Evolutionary conservation across 2,329 filamentous ascomycete species (phyloP).

Genomic region (Aspergillus awamori): DNA sequence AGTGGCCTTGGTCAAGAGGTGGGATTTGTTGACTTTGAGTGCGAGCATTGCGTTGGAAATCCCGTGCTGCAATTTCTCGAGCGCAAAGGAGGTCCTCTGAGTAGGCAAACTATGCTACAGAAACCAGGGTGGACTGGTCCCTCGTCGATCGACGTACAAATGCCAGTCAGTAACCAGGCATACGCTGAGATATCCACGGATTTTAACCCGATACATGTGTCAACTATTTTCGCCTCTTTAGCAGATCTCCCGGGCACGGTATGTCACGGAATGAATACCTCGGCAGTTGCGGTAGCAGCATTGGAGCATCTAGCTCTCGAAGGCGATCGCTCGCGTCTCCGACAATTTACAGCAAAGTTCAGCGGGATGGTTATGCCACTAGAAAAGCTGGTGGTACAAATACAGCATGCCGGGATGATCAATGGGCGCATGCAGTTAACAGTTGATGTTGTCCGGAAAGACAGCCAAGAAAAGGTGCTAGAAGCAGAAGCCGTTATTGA

Average conservation of each 20-base stretch:
- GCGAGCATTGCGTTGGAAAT: conserved; percentile 16
- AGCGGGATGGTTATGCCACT: conserved; percentile 96
- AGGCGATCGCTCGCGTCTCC: conserved; percentile 80
- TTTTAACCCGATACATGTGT: conserved; percentile 97
- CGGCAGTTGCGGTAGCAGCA: conserved; percentile 87
- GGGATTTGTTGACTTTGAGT: conserved; percentile 13
- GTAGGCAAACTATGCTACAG: conserved; percentile 2
- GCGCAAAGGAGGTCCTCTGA: conserved; percentile 13
- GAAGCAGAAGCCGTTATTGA: conserved; percentile 93
- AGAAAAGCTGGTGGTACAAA: conserved; percentile 85
- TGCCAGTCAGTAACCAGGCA: conserved; percentile 89
- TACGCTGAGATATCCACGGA: conserved; percentile 95
- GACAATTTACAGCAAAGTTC: conserved; percentile 89
- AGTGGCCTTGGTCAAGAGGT: conserved; percentile 3
- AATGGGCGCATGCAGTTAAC: conserved; percentile 97
- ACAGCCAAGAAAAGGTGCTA: conserved; percentile 89
- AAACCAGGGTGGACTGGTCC: conserved; percentile 15
- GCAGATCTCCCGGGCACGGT: conserved; percentile 92
- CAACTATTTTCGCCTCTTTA: conserved; percentile 90
- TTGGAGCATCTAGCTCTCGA: conserved; percentile 96
- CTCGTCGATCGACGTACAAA: conserved; percentile 69
- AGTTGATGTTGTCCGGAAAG: conserved; percentile 87
- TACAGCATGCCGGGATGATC: conserved; percentile 94
- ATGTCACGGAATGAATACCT: conserved; percentile 98
- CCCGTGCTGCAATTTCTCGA: conserved; percentile 23